Evolutionary conservation across 2,329 filamentous ascomycete genomes (phyloP).

Genomic region (Myriosclerotinia duriaeana): DNA sequence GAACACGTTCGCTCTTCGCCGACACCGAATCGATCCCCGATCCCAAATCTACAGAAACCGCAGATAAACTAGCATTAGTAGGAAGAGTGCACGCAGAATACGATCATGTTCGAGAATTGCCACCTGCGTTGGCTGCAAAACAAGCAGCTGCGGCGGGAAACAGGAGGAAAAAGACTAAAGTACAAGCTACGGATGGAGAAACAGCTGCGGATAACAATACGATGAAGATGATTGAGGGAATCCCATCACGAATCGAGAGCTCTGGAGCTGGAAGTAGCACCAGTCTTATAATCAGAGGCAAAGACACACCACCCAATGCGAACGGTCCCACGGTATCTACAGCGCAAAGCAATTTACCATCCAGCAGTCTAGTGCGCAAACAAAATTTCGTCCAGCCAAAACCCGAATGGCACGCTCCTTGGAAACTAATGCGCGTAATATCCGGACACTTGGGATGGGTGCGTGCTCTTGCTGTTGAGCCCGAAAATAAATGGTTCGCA

Average conservation of each 20-base stretch:
- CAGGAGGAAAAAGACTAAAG: slow-evolving; percentile 60
- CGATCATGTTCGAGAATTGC: slow-evolving; percentile 71
- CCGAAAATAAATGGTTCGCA: slow-evolving; percentile 96
- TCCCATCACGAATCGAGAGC: slow-evolving; percentile 46
- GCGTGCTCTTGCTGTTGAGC: slow-evolving; percentile 82
- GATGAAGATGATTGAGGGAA: slow-evolving; percentile 66
- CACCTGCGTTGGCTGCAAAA: slow-evolving; percentile 74
- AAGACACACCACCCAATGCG: slow-evolving; percentile 53
- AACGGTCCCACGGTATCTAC: slow-evolving; percentile 48
- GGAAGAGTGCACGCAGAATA: slow-evolving; percentile 60
- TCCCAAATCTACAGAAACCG: slow-evolving; percentile 33
- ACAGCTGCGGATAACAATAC: slow-evolving; percentile 48
- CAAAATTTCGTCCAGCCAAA: slow-evolving; percentile 63
- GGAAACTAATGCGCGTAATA: slow-evolving; percentile 98
- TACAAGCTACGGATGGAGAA: slow-evolving; percentile 43
- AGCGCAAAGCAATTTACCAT: slow-evolving; percentile 50
- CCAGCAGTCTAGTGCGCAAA: slow-evolving; percentile 57
- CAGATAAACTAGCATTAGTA: slow-evolving; percentile 36
- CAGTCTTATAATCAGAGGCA: slow-evolving; percentile 55
- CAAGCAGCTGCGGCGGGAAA: slow-evolving; percentile 64
- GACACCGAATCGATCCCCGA: slow-evolving; percentile 32
- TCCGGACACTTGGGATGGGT: slow-evolving; percentile 97
- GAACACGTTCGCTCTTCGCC: slow-evolving; percentile 45
- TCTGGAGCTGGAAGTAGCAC: slow-evolving; percentile 45
- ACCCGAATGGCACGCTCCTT: slow-evolving; percentile 95